Evolutionary conservation across 306 rosid species (phyloP).

Genomic region (Gleditsia sinensis): DNA sequence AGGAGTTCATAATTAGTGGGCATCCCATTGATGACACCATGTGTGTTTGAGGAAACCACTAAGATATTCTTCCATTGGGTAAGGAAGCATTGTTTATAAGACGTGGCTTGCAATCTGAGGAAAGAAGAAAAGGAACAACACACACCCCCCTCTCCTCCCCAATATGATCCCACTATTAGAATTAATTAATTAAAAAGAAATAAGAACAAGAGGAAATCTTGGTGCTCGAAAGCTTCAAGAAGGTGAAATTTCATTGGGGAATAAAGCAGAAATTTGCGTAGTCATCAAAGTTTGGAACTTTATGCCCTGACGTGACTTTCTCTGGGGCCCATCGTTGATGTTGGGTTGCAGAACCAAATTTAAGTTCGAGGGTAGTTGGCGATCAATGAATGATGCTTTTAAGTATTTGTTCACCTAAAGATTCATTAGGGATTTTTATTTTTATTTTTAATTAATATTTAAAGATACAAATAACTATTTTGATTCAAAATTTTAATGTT

Average conservation of each 20-base stretch:
- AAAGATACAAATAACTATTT: no score
- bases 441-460: no score
- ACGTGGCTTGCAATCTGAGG: not conserved
- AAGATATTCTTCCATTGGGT: slow-evolving; percentile 31
- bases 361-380: no score
- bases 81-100: slow-evolving; percentile 20
- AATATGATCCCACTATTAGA: slow-evolving; percentile 1
- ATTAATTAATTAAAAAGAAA: not conserved
- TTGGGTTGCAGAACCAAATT: no score
- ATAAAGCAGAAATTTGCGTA: not conserved
- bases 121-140: slow-evolving; percentile 6
- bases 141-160: no score
- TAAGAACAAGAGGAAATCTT: not conserved
- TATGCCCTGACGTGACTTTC: slow-evolving; percentile 38
- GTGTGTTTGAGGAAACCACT: slow-evolving; percentile 13
- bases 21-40: slow-evolving; percentile 27
- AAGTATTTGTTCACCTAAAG: no score
- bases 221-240: not conserved
- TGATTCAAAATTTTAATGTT: no score
- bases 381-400: not conserved
- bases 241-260: slow-evolving; percentile 4
- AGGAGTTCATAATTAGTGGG: slow-evolving; percentile 29
- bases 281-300: slow-evolving; percentile 30
- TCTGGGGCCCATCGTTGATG: not conserved
- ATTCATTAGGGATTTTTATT: no score